Conservation (phyloP, 108 stramenopile species). For the Nitzschia sp. region DNA sequence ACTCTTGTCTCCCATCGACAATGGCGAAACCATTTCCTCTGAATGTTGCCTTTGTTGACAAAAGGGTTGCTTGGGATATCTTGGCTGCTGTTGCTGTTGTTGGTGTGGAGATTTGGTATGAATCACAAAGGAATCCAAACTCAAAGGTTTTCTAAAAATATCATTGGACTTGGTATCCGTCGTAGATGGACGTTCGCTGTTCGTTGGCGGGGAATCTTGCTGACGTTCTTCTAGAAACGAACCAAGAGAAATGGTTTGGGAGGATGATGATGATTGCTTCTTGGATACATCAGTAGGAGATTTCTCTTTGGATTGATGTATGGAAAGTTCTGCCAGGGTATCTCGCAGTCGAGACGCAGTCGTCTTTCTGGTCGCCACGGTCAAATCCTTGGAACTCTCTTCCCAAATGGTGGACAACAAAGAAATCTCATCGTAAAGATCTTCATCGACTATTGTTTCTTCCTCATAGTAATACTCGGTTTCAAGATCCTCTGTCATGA, state of each 20-base stretch:
- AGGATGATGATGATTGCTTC: not conserved
- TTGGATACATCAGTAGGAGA: not conserved
- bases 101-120: no score
- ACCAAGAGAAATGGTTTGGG: not conserved
- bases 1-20: no score
- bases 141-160: no score
- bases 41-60: no score
- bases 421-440: not conserved
- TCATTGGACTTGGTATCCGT: not conserved
- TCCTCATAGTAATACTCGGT: not conserved
- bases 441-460: constrained; percentile 3
- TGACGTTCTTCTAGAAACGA: not conserved
- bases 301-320: no score
- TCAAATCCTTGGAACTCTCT: constrained; percentile 8
- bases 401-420: constrained; percentile 12
- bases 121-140: no score
- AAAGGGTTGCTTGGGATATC: not conserved
- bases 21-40: no score
- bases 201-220: not conserved
- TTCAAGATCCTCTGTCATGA: no score
- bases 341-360: not conserved
- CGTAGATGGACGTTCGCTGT: not conserved
- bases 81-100: no score
- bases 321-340: not conserved
- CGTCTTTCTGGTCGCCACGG: not conserved